Evolutionary conservation across 148 eudicot genomes (phyloP).

Genomic region (Vaccinium vitisidaea): DNA sequence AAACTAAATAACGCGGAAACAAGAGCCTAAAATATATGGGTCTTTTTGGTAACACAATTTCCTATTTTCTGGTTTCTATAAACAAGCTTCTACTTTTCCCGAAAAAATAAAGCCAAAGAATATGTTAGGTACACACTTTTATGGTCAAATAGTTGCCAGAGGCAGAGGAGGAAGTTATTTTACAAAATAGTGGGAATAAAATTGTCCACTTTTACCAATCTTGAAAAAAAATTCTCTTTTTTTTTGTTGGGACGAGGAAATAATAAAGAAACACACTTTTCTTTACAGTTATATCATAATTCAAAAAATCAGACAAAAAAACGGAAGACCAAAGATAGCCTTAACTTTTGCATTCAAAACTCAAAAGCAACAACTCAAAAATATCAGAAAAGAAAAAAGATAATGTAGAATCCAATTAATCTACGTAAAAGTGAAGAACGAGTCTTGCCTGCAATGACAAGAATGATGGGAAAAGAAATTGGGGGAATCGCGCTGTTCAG

Average conservation of each 20-base stretch:
- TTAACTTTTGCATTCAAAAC: not conserved
- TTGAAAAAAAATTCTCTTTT: no score
- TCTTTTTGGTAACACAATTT: not conserved
- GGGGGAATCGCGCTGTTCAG: conserved; percentile 29
- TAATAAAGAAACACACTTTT: not conserved
- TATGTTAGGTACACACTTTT: not conserved
- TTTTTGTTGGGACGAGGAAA: not conserved
- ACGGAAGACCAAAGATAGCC: not conserved
- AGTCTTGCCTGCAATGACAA: conserved; percentile 78
- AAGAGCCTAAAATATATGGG: not conserved
- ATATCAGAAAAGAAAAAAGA: not conserved
- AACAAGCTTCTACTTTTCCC: not conserved
- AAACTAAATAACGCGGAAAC: no score
- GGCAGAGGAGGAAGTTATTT: not conserved
- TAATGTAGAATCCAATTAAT: not conserved
- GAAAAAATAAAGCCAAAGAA: not conserved
- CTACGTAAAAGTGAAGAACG: not conserved
- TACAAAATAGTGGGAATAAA: not conserved
- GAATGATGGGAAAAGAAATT: conserved; percentile 66
- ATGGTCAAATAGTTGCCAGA: not conserved
- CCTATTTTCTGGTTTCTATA: not conserved
- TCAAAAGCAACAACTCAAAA: not conserved
- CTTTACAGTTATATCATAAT: not conserved
- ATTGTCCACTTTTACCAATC: not conserved
- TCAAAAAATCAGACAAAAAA: not conserved